These are phyloP conservation scores for Nicotiana obtusifolia DNA, from an alignment of 257 asterid species.

Conservation along the genomic window DNA sequence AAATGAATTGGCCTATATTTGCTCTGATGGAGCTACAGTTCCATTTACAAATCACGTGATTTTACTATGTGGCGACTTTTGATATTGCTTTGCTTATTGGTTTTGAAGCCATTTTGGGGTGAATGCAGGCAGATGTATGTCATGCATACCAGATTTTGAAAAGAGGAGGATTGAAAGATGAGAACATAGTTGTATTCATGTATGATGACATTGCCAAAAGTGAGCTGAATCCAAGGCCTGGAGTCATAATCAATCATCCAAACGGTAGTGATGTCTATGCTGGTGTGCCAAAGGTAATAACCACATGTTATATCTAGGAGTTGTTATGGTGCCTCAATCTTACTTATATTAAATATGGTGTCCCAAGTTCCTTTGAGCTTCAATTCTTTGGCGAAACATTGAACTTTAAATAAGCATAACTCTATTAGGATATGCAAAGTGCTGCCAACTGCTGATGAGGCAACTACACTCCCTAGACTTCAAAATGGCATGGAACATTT, in stretches of 20 bases:
- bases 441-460: background rate
- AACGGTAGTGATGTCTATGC: slow-evolving; percentile 68
- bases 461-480: no score
- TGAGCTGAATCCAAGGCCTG: slow-evolving; percentile 65
- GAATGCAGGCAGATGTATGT: slow-evolving; percentile 78
- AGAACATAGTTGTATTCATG: slow-evolving; percentile 86
- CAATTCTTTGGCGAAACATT: no score
- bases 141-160: slow-evolving; percentile 89
- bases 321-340: no score
- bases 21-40: background rate
- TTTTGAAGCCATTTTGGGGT: background rate
- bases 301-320: no score
- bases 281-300: slow-evolving; percentile 80
- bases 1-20: background rate
- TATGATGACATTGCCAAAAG: slow-evolving; percentile 77
- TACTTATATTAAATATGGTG: background rate
- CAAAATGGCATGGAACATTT: background rate
- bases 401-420: background rate
- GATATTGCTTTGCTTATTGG: background rate
- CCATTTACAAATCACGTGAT: background rate
- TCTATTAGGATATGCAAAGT: no score
- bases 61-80: background rate
- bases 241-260: slow-evolving; percentile 74
- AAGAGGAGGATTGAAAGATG: slow-evolving; percentile 81
- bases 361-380: background rate